Evolutionary conservation across 352 stramenopile species (phyloP), one percentile per base, ranked within the genome.

Genomic region (Globisporangium echinulatum): DNA sequence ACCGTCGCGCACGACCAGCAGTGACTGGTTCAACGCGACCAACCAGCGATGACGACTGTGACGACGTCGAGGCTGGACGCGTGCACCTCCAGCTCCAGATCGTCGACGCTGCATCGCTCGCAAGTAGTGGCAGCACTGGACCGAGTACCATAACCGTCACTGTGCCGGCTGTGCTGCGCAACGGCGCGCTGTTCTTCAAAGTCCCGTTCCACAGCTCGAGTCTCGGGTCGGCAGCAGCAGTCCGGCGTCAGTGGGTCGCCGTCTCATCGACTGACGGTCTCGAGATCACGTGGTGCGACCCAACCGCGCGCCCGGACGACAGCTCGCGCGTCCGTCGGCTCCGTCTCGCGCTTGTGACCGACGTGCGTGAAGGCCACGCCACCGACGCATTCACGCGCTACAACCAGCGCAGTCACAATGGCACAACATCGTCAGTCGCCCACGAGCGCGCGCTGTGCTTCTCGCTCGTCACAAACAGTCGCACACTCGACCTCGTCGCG

Each of bases 11-110:
- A 33, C 25, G 25, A 33, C 25, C n/a, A 40, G 11, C 64, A 67
- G 10, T 59, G 69, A 33, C 25, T 33, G 25, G 25, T 2, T 33
- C 25, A 33, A 3, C 25, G 25, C 25, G 25, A 33, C 25, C 25
- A 33, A 33, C 25, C 25, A 33, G 25, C 25, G 25, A 33, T 33
- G 25, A 33, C 37, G 2, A 19, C 46, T 2, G 49, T 13, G 42
- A 54, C 19, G 52, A 17, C 5, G 38, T 53, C 51, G 63, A 64
- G 57, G 13, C 64, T 40, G 85, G 85, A 9, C 68, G 75, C 58
- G 51, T 94, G 19, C 79, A 90, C 48, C 68, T 94, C 1, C 82
- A 90, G 51, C 69, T 92, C 49, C 85, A 85, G 42, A 72, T 94
- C 39, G 51, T 85, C 3, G 77, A 86, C 37, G 52, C 72, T 4